Evolutionary conservation across 2,329 filamentous ascomycete species (phyloP).

Genomic region (Thielaviopsis musarum): DNA sequence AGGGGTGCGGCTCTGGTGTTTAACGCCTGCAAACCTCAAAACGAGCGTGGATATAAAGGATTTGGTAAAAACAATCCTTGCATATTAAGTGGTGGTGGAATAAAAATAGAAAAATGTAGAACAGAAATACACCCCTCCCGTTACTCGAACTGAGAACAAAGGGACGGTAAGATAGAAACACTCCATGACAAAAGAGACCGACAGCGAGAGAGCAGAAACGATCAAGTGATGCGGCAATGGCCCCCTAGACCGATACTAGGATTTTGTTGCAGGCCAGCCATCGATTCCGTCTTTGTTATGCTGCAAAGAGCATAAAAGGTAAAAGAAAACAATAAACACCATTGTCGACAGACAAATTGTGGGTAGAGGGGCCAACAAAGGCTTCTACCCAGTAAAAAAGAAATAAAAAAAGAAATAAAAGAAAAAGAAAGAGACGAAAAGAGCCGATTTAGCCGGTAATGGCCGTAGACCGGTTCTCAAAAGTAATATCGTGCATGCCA

Average conservation of each 20-base stretch:
- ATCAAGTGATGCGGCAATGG: not conserved
- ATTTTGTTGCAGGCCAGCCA: not conserved
- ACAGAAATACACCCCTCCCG: constrained; percentile 2
- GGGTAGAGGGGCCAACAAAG: constrained; percentile 9
- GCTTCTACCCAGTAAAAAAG: constrained; percentile 7
- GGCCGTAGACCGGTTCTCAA: constrained; percentile 5
- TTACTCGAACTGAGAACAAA: constrained; percentile 10
- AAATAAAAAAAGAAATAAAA: not conserved
- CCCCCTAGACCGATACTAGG: constrained; percentile 11
- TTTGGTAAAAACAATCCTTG: not conserved
- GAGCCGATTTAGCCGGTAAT: constrained; percentile 4
- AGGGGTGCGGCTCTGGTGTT: not conserved
- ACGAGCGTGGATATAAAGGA: not conserved
- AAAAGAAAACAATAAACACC: constrained; percentile 4
- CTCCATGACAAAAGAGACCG: not conserved
- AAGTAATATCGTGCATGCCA: constrained; percentile 9
- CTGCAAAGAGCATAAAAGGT: not conserved
- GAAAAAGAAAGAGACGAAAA: not conserved
- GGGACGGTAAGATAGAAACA: not conserved
- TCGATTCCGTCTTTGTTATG: not conserved
- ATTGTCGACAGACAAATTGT: constrained; percentile 12
- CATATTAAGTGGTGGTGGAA: not conserved
- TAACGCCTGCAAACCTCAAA: not conserved
- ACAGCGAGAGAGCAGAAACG: not conserved
- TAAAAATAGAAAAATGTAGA: not conserved